Conservation (phyloP, 345 rosid species). For the Iberis pinnata region DNA sequence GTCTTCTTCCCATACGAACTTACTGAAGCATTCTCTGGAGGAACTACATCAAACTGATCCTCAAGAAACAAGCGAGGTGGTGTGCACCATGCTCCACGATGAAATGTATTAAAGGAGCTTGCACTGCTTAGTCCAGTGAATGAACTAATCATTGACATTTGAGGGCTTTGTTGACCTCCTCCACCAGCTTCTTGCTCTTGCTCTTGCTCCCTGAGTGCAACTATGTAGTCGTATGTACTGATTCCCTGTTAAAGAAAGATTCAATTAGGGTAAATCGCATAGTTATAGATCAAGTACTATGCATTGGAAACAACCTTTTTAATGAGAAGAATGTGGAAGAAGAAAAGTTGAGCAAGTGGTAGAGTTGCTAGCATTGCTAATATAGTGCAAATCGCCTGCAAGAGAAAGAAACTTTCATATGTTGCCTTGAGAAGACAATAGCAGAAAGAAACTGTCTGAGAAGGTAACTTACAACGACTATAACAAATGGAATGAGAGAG, state of each 20-base stretch:
- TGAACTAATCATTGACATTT: conserved; percentile 93
- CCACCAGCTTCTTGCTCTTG: conserved; percentile 81
- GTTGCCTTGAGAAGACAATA: not conserved
- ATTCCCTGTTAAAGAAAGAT: conserved; percentile 57
- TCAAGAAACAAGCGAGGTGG: conserved; percentile 92
- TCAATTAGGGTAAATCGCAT: not conserved
- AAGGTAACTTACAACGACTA: conserved; percentile 72
- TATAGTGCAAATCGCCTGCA: conserved; percentile 75
- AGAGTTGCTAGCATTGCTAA: conserved; percentile 92
- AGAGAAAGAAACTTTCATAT: conserved; percentile 2
- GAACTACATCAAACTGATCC: conserved; percentile 99
- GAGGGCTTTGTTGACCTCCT: conserved; percentile 89
- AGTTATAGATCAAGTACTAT: not conserved
- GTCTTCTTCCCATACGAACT: conserved; percentile 85
- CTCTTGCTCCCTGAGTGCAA: conserved; percentile 94
- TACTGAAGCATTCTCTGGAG: conserved; percentile 89
- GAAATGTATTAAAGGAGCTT: conserved; percentile 89
- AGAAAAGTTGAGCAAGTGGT: conserved; percentile 94
- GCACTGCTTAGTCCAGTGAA: conserved; percentile 95
- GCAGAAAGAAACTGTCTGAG: not conserved
- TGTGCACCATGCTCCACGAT: conserved; percentile 96
- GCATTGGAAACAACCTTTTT: conserved; percentile 54
- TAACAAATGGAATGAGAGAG: conserved; percentile 76
- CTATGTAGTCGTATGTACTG: conserved; percentile 94
- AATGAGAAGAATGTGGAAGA: conserved; percentile 88